Percentiles rank a stretch among this genome's conserved stretches.
Conservation (phyloP, 1,284 basidiomycete species). For the Irpex rosettiformis region DNA sequence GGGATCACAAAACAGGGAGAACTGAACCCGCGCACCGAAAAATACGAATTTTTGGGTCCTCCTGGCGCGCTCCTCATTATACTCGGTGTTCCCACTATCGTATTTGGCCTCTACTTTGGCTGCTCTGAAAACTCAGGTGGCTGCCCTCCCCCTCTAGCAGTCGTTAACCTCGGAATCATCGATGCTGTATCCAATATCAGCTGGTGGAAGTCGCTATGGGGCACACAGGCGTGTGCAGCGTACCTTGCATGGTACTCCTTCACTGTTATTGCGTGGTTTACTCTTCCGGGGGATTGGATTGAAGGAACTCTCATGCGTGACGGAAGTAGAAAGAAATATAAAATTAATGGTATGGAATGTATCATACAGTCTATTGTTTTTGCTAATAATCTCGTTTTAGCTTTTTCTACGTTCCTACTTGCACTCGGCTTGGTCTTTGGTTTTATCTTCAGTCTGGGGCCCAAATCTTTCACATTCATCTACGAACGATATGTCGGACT, state of each 20-base stretch:
- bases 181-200: constrained; percentile 43
- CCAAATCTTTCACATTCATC: constrained; percentile 81
- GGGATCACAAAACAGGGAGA: constrained; percentile 5
- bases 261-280: constrained; percentile 77
- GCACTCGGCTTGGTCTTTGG: constrained; percentile 70
- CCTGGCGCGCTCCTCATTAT: constrained; percentile 76
- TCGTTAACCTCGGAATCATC: constrained; percentile 42
- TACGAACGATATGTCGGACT: constrained; percentile 94
- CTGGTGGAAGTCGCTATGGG: constrained; percentile 79
- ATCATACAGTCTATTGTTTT: constrained; percentile 1
- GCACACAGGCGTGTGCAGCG: constrained; percentile 69
- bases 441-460: constrained; percentile 71
- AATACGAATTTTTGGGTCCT: constrained; percentile 87
- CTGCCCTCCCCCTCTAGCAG: constrained; percentile 59
- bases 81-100: constrained; percentile 67
- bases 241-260: constrained; percentile 93
- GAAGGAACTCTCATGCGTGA: constrained; percentile 78
- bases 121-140: constrained; percentile 80
- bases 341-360: constrained; percentile 80
- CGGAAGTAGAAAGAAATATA: constrained; percentile 82
- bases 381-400: constrained; percentile 37
- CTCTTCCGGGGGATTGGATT: constrained; percentile 86
- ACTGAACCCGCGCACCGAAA: constrained; percentile 65
- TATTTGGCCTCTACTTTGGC: constrained; percentile 81
- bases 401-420: constrained; percentile 84